Evolutionary conservation across 805 yeast species (phyloP), one percentile per base, ranked within the genome.

Genomic region (Crinitomyces ghanaensis): DNA sequence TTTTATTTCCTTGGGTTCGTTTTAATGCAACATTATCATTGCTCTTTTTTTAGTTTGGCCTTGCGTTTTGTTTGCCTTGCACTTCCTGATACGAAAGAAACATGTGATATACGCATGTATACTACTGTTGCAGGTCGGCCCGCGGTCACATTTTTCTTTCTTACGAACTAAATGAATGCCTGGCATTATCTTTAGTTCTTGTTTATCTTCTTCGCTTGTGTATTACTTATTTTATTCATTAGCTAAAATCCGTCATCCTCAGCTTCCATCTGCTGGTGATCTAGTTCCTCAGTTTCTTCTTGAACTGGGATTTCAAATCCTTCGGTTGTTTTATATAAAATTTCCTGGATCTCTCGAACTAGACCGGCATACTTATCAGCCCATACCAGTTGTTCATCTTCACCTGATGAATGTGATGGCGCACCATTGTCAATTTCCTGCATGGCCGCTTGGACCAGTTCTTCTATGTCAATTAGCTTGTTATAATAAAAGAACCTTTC

Each of bases 401-500:
- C 58, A 17, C 12, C 19, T 16, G 26, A 31, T 35, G 19, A 29
- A 12, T 33, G 30, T 18, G 25, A 24, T 18, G 32, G 5, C n/a
- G 31, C 32, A 16, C 25, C 34, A 15, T 28, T 28, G 16, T 68
- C 59, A 30, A 70, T 52, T 29, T 66, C 56, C 33, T 74, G 78
- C 33, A 64, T 67, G 7, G 74, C 65, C 16, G 76, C 69, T 48
- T 79, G 84, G 17, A 78, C 70, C 30, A 86, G 58, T 18, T 83
- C 72, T 56, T 91, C 98, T 36, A 91, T 81, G 38, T 82, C 93
- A 42, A 95, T 68, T 34, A 91, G 62, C 57, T 88, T 91, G 49
- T 79, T 76, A 59, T 82, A 88, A 55, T 91, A 91, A 49, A 88
- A 84, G 54, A 82, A 80, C 41, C 97, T 72, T 53, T 91, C 96